Evolutionary conservation across 106 monocot genomes (phyloP).

Genomic region (Dioscorea dumetorum): DNA sequence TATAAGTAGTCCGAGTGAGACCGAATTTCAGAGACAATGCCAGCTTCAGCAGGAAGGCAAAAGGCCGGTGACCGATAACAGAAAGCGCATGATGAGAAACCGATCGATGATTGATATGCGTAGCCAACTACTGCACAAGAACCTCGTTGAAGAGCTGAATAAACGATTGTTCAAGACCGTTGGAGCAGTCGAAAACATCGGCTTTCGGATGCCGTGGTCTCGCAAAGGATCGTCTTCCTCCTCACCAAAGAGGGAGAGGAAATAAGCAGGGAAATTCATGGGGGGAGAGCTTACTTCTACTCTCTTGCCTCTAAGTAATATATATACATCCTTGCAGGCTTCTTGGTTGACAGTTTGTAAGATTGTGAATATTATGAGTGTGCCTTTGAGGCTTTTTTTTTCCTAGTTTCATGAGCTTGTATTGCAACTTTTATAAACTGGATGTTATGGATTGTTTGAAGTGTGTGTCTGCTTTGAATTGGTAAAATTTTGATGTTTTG

Average conservation of each 20-base stretch:
- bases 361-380: no score
- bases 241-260: background rate
- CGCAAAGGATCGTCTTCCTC: constrained; percentile 1
- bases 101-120: constrained; percentile 55
- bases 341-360: no score
- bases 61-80: constrained; percentile 9
- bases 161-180: constrained; percentile 66
- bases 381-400: no score
- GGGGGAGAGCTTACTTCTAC: constrained; percentile 3
- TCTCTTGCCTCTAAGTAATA: background rate
- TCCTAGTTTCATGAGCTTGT: no score
- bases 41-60: background rate
- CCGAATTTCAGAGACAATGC: constrained; percentile 16
- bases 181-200: constrained; percentile 54
- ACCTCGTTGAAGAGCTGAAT: constrained; percentile 54
- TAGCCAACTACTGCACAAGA: constrained; percentile 54
- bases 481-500: no score
- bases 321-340: background rate
- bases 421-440: no score
- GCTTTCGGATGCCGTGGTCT: constrained; percentile 27
- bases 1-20: background rate
- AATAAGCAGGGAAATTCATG: constrained; percentile 21
- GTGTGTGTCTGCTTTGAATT: no score
- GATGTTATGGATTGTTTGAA: no score
- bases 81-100: constrained; percentile 31